Base-by-base conservation (phyloP, 495 filamentous ascomycete genomes). In the Lepraria neglecta region DNA sequence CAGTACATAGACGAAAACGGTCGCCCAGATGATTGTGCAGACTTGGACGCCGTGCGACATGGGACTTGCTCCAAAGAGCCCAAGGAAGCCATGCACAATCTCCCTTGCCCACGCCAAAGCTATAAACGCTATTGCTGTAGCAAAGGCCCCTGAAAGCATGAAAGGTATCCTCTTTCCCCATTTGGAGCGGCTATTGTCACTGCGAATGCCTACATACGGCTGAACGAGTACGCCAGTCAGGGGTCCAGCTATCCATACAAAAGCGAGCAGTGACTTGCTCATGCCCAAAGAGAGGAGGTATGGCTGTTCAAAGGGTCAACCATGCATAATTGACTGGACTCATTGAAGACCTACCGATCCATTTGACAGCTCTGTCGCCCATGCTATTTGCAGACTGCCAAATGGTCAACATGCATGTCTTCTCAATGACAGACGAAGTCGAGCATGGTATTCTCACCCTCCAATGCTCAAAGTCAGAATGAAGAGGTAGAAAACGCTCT, bases 241-340 rank as follows among this genome's bases (percentile, higher is more conserved):
- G 5, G 91, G 91, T 4, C 91, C 90, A 10, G 91, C 91, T 63
- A 97, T 91, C 91, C 91, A 97, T 28, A 96, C 91, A 59, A 95
- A 79, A 17, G 91, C 91, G 74, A 96, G 86, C n/a, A 95, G 74
- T 40, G 91, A 87, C 72, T 97, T 97, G 80, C 87, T 94, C 74
- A 97, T 78, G 7, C 91, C 91, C 19, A 97, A 82, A 7, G 89
- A 92, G 17, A 87, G 74, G 1, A 87, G 76, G 60, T 78, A 87
- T 31, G 84, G 84, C 79, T 83, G 28, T 56, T 27, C 24, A 21
- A 14, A 45, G 27, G 6, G 11, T 10, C 35, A 38, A 12, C 35
- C 9, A 38, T 12, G 35, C 12, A 24, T 38, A 12, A 38, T 10
- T 38, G 35, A 38, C 35, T 38, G 35, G 35, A 12, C 12, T 10